Base-by-base conservation (phyloP, 768 basidiomycete species). In the Phylloporus sp. region DNA sequence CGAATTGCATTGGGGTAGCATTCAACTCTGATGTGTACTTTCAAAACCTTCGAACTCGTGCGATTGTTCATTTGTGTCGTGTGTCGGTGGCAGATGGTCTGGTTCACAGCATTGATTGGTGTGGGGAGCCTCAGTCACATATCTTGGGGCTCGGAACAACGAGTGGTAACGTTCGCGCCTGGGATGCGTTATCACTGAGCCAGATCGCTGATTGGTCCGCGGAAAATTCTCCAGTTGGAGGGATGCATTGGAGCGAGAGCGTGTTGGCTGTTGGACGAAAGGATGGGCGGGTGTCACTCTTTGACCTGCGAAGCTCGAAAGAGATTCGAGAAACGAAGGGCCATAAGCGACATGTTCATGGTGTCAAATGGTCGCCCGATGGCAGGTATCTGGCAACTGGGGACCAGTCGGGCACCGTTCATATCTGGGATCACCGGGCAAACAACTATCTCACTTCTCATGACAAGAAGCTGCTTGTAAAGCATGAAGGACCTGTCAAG, bases 1-100 rank as follows among this genome's bases (percentile, higher is more conserved):
- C 70, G 4, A 85, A 86, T 54, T 67, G 72, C 47, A 85, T 86
- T 43, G 81, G 82, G 1, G 82, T 86, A 18, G 79, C 81, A 13
- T 86, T 83, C 63, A 76, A 70, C 18, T 69, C 71, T 47, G 76
- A 83, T 12, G 75, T 85, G 12, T 85, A 80, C 64, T 82, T 80
- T 55, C 84, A 85, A 61, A 75, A 85, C 58, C 75, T 84, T 10
- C 73, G 78, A 45, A 82, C 73, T 4, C 78, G 78, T 29, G 65
- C 70, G 27, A 81, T 85, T 32, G 70, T 74, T 4, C 78, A 75
- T 44, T 66, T 86, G 18, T 82, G 77, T 59, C 70, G 69, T 39
- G 65, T 77, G 35, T 58, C 69, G 24, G 47, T 55, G 29, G 52
- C 57, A 22, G 57, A 66, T 41, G 77, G 76, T 31, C 61, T 65